Evolutionary conservation across 176 grass and related monocot species (phyloP), one percentile per base, ranked within the genome.

Genomic region (Lolium rigidum): DNA sequence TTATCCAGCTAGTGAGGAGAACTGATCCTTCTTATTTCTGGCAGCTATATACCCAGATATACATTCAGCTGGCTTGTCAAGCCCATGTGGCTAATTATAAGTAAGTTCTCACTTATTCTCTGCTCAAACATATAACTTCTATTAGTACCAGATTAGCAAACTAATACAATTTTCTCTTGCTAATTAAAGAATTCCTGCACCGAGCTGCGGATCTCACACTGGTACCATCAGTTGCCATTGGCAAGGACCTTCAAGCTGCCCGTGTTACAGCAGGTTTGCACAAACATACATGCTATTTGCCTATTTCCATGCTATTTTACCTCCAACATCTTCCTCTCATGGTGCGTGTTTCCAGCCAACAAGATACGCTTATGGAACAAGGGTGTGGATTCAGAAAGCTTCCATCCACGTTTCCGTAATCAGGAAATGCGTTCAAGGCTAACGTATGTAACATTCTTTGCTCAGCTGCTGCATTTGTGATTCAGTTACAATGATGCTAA

Each of bases 11-110:
- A 21, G 7, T 25, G 46, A 74, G 8, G 24, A 1, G 25, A 76
- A 8, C 74, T 83, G 68, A 88, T 82, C 51, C 44, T 50, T 82
- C 67, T 89, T 67, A 57, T 77, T 70, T 48, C 70, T 78, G 38
- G 4, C 87, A 98, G 95, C 80, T 98, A 98, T 72, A 98, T 98
- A 82, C 95, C 95, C 28, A 95, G 93, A 90, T 98, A 95, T 85
- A 98, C 95, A 50, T 98, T 98, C 90, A 95, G 95, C 84, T 98
- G 95, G 95, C 87, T 98, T 75, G 95, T 98, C 43, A 92, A 95
- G 82, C 95, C 95, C 10, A 98, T 98, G 95, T 98, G 95, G 95
- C 59, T 93, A 70, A 81, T 98, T 62, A 98, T 98, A 89, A 98
- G 95, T 98, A 90, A 90, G 91, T 43, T 72, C 10, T 89, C 67